Base-by-base conservation (phyloP, 139 green algal species). In the Bryopsis sp. region DNA sequence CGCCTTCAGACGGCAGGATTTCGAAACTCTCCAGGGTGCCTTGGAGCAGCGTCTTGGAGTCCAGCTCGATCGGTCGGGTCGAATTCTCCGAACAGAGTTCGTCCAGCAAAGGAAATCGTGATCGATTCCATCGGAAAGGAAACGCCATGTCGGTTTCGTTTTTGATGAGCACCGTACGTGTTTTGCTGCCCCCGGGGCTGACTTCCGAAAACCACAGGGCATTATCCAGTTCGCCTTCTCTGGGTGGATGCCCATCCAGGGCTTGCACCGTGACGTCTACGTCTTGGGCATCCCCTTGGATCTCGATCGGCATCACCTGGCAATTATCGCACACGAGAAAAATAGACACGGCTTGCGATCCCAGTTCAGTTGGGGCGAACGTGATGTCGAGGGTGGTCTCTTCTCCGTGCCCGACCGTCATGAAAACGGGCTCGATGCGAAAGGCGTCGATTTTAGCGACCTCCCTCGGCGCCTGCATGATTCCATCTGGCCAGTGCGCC, bases 321-420 rank as follows among this genome's bases (percentile, higher is more conserved):
- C 81, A 83, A 70, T 87, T 87, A 59, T 87, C 81, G 48, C 76
- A 83, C 4, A 87, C 78, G 61, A 87, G 62, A 28, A 87, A 65
- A 59, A 84, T 71, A 1, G 68, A 39, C 31, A 73, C 71, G 29
- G 63, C 38, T 26, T 71, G 54, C 24, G 39, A 35, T 3, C 81
- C 81, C 58, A 60, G 67, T 5, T 29, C 39, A 0, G 35, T 28
- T 6, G 81, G 81, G 48, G 69, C 72, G 39, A 81, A 86, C 3
- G 36, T 43, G 19, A 86, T 70, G 4, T 67, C 67, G 22, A 86
- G 35, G 11, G 32, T 48, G 1, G 65, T 67, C 47, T 73, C 67
- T 29, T 74, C 60, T 2, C 68, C 64, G 1, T 64, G 2, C 0
- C 61, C 33, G 7, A 84, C 39, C 48, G 82, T 73, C 1, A 84